Evolutionary conservation across 208 protist species (phyloP).

Genomic region (Histomonas meleagridis): DNA sequence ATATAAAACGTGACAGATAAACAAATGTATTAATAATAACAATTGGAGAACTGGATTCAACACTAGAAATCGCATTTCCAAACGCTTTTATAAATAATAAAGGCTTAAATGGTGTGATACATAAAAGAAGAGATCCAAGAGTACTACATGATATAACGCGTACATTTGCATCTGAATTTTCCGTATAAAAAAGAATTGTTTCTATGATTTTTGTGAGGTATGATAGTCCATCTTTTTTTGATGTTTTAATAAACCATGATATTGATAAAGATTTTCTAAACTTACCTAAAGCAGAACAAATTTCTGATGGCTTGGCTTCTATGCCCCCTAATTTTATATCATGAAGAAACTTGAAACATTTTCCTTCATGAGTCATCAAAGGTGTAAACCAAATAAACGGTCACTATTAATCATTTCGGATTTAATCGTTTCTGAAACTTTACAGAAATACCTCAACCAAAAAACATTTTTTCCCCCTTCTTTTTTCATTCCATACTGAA

Average conservation of each 20-base stretch:
- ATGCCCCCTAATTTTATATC: background rate
- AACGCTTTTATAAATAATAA: background rate
- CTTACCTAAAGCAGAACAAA: background rate
- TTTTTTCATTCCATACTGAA: background rate
- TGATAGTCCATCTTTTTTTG: background rate
- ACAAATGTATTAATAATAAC: constrained; percentile 35
- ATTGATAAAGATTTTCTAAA: background rate
- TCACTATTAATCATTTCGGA: background rate
- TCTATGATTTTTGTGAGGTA: background rate
- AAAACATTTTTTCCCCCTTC: background rate
- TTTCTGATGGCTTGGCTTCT: background rate
- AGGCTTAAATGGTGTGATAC: background rate
- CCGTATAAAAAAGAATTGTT: background rate
- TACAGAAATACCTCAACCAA: background rate
- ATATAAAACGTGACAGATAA: constrained; percentile 8
- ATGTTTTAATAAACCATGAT: background rate
- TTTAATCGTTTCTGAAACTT: background rate
- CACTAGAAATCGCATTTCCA: background rate
- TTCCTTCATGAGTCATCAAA: background rate
- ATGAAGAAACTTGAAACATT: background rate
- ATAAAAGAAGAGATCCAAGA: background rate
- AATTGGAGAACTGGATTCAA: background rate
- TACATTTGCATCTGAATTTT: background rate
- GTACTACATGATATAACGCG: background rate
- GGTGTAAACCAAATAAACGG: background rate